A percentile compares a stretch with the other conserved stretches of the same genome.
phyloP scores from a whole-genome alignment of 352 stramenopile genomes.

The Phytophthora lateralis region DNA sequence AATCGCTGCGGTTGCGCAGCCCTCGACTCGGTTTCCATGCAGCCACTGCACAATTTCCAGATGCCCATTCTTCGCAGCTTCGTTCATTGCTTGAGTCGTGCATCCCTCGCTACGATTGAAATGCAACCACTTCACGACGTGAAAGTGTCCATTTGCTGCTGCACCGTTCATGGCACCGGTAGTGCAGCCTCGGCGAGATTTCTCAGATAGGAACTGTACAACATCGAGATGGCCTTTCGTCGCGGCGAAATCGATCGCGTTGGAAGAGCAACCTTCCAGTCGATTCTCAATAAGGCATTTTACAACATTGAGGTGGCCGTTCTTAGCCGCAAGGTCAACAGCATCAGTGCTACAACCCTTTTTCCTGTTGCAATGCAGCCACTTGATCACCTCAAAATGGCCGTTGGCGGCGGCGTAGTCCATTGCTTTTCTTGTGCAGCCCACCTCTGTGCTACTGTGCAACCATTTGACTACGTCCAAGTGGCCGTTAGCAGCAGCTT shows the following conservation, averaged over 20 bases:
- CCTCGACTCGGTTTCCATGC: not conserved
- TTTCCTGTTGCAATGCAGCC: not conserved
- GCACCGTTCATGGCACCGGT: not conserved
- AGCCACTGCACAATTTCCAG: not conserved
- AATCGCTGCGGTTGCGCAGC: not conserved
- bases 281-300: not conserved
- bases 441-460: not conserved
- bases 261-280: not conserved
- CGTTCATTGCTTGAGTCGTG: not conserved
- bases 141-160: not conserved
- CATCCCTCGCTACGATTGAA: not conserved
- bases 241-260: not conserved
- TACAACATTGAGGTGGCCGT: not conserved
- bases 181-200: not conserved
- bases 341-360: not conserved
- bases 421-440: not conserved
- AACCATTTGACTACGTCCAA: not conserved
- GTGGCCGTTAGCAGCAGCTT: not conserved
- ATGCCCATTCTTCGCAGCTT: not conserved
- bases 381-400: not conserved
- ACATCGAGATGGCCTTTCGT: not conserved
- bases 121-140: not conserved
- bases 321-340: not conserved
- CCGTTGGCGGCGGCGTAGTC: not conserved
- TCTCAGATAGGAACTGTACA: not conserved